Percentiles rank a stretch among this genome's conserved stretches.
Conservation (phyloP, 805 yeast species). For the Blastobotrys peoriensis region DNA sequence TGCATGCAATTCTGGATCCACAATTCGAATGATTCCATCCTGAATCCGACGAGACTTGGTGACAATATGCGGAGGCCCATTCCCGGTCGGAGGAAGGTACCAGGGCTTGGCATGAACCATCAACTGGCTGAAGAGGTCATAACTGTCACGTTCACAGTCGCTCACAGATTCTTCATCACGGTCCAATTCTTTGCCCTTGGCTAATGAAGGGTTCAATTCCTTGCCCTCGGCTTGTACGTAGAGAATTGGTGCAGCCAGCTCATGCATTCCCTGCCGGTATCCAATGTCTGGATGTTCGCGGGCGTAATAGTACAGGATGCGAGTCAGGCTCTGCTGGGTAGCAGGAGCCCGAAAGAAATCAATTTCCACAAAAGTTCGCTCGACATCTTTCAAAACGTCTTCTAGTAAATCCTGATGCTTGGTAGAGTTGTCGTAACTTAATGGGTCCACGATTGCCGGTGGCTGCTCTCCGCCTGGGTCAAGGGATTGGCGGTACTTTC, state of each 20-base stretch:
- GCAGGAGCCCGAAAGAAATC: constrained; percentile 24
- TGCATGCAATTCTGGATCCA: constrained; percentile 27
- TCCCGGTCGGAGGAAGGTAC: constrained; percentile 21
- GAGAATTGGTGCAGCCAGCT: constrained; percentile 42
- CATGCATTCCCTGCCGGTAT: constrained; percentile 54
- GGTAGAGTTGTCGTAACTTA: constrained; percentile 4
- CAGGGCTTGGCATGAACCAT: constrained; percentile 29
- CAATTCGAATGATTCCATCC: constrained; percentile 22
- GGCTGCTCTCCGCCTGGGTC: neutral
- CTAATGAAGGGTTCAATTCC: neutral
- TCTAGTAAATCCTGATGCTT: constrained; percentile 17
- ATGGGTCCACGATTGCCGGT: constrained; percentile 6
- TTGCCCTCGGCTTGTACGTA: constrained; percentile 14
- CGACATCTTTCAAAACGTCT: constrained; percentile 28
- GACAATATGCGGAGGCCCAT: constrained; percentile 25
- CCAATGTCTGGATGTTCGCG: constrained; percentile 41
- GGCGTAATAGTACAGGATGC: constrained; percentile 42
- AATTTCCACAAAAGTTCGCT: constrained; percentile 31
- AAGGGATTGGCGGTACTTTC: neutral
- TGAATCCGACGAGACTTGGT: constrained; percentile 28
- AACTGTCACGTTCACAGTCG: no score
- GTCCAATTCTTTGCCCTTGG: neutral
- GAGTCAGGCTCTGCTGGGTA: constrained; percentile 30
- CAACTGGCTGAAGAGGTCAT: constrained; percentile 24
- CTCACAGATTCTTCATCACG: constrained; percentile 27